Percentiles rank a stretch among this genome's conserved stretches.
These are phyloP conservation scores for Thalia dealbata DNA, from an alignment of 176 grass and related monocot genomes.

Conservation along the genomic window DNA sequence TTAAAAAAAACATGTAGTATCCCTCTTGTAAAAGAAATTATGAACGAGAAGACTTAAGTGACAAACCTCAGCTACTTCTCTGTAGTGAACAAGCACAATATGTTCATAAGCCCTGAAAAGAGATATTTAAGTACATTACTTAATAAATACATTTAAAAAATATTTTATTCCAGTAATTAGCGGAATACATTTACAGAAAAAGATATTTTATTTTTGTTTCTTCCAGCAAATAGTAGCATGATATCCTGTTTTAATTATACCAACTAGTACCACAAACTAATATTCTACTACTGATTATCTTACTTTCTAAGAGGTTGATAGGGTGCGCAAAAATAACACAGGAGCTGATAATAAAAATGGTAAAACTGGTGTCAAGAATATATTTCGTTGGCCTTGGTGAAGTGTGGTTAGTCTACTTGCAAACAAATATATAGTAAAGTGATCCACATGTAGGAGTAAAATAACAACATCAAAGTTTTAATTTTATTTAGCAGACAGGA, in stretches of 20 bases:
- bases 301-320: background rate
- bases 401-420: background rate
- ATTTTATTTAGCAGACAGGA: slow-evolving; percentile 5
- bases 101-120: slow-evolving; percentile 79
- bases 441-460: background rate
- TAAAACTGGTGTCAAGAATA: background rate
- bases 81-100: slow-evolving; percentile 93
- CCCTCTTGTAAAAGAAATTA: background rate
- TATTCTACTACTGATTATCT: background rate
- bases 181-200: background rate
- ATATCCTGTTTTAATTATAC: background rate
- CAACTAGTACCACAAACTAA: too few species aligned
- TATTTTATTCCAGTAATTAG: background rate
- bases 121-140: slow-evolving; percentile 5
- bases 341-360: background rate
- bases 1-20: too few species aligned
- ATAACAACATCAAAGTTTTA: slow-evolving; percentile 14
- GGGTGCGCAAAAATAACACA: background rate
- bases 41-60: slow-evolving; percentile 3
- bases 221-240: background rate
- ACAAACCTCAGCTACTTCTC: slow-evolving; percentile 86
- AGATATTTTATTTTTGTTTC: background rate
- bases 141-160: background rate
- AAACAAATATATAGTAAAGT: background rate
- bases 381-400: background rate